Evolutionary conservation across 495 filamentous ascomycete genomes (phyloP).

Genomic region (Letharia columbiana): DNA sequence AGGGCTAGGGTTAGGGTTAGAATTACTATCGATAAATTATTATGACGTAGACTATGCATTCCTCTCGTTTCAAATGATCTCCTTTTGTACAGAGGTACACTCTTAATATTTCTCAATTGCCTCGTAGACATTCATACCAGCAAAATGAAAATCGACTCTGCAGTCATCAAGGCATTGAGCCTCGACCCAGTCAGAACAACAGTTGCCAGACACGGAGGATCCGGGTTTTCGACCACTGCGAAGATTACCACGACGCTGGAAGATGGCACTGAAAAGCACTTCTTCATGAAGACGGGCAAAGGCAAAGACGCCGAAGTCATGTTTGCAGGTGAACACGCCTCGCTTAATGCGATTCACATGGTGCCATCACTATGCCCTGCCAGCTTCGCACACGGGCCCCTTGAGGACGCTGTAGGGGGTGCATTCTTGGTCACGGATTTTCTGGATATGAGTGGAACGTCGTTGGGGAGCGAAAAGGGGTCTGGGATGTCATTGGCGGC

Average conservation of each 20-base stretch:
- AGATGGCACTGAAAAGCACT: slow-evolving; percentile 39
- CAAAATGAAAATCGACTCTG: slow-evolving; percentile 41
- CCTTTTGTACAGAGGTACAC: neutral
- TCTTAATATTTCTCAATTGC: neutral
- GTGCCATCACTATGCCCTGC: slow-evolving; percentile 68
- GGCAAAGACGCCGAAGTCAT: slow-evolving; percentile 59
- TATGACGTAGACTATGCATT: neutral
- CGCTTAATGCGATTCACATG: slow-evolving; percentile 69
- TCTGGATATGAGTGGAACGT: slow-evolving; percentile 48
- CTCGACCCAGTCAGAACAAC: slow-evolving; percentile 50
- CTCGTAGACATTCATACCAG: neutral
- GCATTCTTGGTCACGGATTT: slow-evolving; percentile 78
- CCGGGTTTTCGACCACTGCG: slow-evolving; percentile 65
- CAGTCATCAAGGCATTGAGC: slow-evolving; percentile 56
- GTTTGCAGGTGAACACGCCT: slow-evolving; percentile 77
- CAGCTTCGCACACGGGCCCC: slow-evolving; percentile 62
- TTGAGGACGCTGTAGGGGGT: slow-evolving; percentile 34
- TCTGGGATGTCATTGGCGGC: slow-evolving; percentile 52
- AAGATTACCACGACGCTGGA: slow-evolving; percentile 49
- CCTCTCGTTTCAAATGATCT: neutral
- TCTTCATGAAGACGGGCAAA: slow-evolving; percentile 74
- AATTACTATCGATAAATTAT: neutral
- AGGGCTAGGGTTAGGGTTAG: neutral
- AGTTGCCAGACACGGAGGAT: slow-evolving; percentile 56
- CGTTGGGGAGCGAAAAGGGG: slow-evolving; percentile 23